A percentile compares a stretch with the other conserved stretches of the same genome.
These are phyloP conservation scores for Iodosphaeria phyllophila DNA, from an alignment of 2,329 filamentous ascomycete genomes.

Conservation along the genomic window DNA sequence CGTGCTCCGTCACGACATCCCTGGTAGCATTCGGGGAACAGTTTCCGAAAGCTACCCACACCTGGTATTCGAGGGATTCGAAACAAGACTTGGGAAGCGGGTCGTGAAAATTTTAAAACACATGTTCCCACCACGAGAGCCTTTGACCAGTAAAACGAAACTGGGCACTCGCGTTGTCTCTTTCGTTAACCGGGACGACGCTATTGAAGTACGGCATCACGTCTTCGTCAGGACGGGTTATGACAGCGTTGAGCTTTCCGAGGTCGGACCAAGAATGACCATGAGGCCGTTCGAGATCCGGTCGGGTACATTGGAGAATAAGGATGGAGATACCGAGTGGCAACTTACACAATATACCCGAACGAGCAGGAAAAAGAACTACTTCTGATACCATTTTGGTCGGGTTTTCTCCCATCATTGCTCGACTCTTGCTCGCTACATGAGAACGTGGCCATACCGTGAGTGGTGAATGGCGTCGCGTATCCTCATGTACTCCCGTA, in stretches of 20 bases:
- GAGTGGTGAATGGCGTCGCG: too few relatives aligned
- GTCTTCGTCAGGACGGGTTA: conserved; percentile 91
- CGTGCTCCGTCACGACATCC: conserved; percentile 80
- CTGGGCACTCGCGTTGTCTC: conserved; percentile 79
- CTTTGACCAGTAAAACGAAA: conserved; percentile 50
- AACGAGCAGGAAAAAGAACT: conserved; percentile 89
- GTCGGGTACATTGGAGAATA: conserved; percentile 79
- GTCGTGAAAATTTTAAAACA: conserved; percentile 87
- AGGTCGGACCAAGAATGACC: conserved; percentile 91
- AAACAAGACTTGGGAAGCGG: conserved; percentile 22
- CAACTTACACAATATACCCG: conserved; percentile 88
- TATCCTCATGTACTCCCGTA: too few relatives aligned
- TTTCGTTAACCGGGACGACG: conserved; percentile 82
- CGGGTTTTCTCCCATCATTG: too few relatives aligned
- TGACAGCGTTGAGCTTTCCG: conserved; percentile 71
- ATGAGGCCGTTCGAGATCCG: conserved; percentile 91
- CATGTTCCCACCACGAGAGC: conserved; percentile 76
- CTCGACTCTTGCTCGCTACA: neutral
- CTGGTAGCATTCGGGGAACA: conserved; percentile 68
- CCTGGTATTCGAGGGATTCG: conserved; percentile 63
- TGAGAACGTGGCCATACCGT: neutral
- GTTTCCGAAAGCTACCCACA: conserved; percentile 89
- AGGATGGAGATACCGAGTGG: conserved; percentile 94
- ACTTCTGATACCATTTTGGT: too few relatives aligned
- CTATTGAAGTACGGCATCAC: conserved; percentile 81